These are phyloP conservation scores for Boechera stricta DNA, from an alignment of 345 rosid species.

Conservation along the genomic window DNA sequence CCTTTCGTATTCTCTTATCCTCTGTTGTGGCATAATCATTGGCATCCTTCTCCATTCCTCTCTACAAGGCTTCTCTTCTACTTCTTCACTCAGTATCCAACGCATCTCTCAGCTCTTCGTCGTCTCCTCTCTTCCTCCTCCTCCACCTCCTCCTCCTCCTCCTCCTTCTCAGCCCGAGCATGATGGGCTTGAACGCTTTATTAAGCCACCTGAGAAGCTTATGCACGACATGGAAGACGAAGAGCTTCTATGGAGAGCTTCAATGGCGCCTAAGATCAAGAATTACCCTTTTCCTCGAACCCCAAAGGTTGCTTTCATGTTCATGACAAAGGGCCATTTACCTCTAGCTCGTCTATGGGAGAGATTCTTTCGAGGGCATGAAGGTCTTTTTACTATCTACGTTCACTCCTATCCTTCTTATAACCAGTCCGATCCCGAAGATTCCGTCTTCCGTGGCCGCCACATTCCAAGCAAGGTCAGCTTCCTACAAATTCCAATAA, in stretches of 20 bases:
- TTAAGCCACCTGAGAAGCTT: constrained; percentile 50
- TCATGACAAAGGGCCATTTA: constrained; percentile 74
- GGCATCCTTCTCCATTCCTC: constrained; percentile 63
- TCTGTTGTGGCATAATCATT: constrained; percentile 59
- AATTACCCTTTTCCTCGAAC: constrained; percentile 55
- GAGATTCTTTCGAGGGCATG: constrained; percentile 70
- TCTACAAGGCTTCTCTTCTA: constrained; percentile 48
- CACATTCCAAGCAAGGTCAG: constrained; percentile 85
- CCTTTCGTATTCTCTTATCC: constrained; percentile 54
- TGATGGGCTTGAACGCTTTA: constrained; percentile 45
- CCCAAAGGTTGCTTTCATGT: constrained; percentile 86
- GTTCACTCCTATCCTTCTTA: constrained; percentile 68
- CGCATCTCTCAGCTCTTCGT: constrained; percentile 26
- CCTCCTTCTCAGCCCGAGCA: background rate
- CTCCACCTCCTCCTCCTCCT: background rate
- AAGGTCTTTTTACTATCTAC: constrained; percentile 66
- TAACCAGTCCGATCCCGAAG: constrained; percentile 52
- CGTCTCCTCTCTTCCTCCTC: constrained; percentile 32
- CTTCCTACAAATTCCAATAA: background rate
- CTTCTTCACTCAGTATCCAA: constrained; percentile 40
- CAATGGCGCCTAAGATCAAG: constrained; percentile 51
- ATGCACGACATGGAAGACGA: constrained; percentile 76
- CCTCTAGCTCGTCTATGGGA: constrained; percentile 85
- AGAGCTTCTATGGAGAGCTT: constrained; percentile 80
- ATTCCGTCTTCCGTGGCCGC: constrained; percentile 63